These are phyloP conservation scores for Grigorovia transvaalensis DNA, from an alignment of 805 yeast genomes.

Conservation along the genomic window DNA sequence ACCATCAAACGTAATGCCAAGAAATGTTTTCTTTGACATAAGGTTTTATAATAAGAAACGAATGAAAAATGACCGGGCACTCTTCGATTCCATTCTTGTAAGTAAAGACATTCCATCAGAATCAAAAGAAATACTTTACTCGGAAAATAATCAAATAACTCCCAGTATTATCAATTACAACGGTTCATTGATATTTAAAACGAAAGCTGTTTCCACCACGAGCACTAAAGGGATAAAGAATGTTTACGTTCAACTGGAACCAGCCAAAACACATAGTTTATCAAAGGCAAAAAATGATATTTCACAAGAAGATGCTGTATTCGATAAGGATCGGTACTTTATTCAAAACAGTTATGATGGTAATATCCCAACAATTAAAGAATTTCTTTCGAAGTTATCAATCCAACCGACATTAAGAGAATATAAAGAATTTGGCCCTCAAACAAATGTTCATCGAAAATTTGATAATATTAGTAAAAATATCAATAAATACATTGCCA, in stretches of 20 bases:
- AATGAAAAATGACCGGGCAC: neutral
- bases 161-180: slow-evolving; percentile 14
- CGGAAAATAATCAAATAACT: neutral
- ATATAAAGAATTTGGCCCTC: slow-evolving; percentile 57
- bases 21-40: slow-evolving; percentile 43
- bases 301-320: slow-evolving; percentile 3
- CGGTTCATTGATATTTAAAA: slow-evolving; percentile 29
- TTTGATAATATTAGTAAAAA: slow-evolving; percentile 11
- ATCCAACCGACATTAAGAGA: slow-evolving; percentile 50
- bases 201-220: slow-evolving; percentile 32
- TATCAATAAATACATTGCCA: slow-evolving; percentile 48
- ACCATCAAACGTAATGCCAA: slow-evolving; percentile 31
- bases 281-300: slow-evolving; percentile 2
- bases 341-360: slow-evolving; percentile 58
- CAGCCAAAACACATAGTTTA: slow-evolving; percentile 4
- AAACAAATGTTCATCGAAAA: slow-evolving; percentile 3
- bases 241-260: slow-evolving; percentile 37
- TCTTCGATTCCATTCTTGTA: neutral
- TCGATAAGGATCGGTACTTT: slow-evolving; percentile 25
- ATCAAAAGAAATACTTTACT: neutral
- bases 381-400: slow-evolving; percentile 42
- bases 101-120: neutral
- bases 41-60: slow-evolving; percentile 9
- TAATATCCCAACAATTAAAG: slow-evolving; percentile 48
- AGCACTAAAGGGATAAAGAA: slow-evolving; percentile 32